A percentile compares a stretch with the other conserved stretches of the same genome.
Conservation (phyloP, 2,329 filamentous ascomycete genomes). For the Fulvia fulva region DNA sequence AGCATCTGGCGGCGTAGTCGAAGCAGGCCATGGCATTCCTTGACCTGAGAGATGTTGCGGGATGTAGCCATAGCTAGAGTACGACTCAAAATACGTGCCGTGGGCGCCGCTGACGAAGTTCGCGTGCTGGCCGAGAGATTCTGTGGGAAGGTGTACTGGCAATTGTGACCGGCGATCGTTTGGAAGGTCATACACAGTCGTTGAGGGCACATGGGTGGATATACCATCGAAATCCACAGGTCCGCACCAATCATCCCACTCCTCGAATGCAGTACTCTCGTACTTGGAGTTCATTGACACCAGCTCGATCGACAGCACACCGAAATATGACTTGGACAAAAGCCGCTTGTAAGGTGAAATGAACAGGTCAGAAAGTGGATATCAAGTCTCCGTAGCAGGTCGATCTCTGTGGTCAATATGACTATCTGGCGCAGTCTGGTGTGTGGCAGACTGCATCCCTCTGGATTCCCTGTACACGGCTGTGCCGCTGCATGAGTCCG, state of each 20-base stretch:
- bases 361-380: background rate
- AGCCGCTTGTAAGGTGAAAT: background rate
- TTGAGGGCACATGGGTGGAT: background rate
- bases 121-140: background rate
- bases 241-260: background rate
- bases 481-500: constrained; percentile 14
- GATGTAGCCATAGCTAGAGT: background rate
- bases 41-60: background rate
- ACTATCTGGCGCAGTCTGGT: constrained; percentile 4
- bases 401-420: background rate
- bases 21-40: background rate
- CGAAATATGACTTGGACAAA: background rate
- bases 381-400: background rate
- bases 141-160: background rate
- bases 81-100: background rate
- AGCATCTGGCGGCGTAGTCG: background rate
- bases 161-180: background rate
- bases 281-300: background rate
- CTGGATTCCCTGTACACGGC: constrained; percentile 14
- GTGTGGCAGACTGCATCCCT: constrained; percentile 3
- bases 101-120: background rate
- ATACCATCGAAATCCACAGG: background rate
- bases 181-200: background rate
- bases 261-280: background rate
- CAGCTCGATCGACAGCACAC: background rate